These are phyloP conservation scores for Melanogaster broomeanus DNA, from an alignment of 768 basidiomycete species.

Conservation along the genomic window DNA sequence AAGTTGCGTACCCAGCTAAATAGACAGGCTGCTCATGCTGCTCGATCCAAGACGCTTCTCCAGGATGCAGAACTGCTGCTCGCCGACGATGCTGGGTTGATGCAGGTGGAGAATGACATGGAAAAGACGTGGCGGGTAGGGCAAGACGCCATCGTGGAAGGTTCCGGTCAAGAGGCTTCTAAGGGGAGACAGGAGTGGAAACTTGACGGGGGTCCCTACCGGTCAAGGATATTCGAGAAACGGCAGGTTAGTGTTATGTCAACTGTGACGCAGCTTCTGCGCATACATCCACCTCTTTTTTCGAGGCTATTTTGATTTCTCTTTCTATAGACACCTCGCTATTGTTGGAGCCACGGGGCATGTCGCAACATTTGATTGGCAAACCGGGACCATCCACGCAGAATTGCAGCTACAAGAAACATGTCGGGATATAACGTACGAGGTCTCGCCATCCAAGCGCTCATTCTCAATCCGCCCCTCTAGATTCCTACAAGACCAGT, in stretches of 20 bases:
- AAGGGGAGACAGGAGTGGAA: conserved; percentile 75
- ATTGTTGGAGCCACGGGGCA: conserved; percentile 84
- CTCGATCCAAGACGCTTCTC: conserved; percentile 58
- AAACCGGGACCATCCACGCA: conserved; percentile 78
- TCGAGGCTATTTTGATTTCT: neutral
- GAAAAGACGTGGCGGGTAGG: conserved; percentile 89
- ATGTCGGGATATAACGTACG: conserved; percentile 88
- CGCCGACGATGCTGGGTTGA: conserved; percentile 66
- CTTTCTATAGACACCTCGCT: conserved; percentile 70
- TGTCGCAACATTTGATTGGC: conserved; percentile 93
- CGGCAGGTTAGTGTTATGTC: conserved; percentile 62
- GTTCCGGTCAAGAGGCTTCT: conserved; percentile 74
- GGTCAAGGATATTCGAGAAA: conserved; percentile 86
- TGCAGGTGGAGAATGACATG: conserved; percentile 76
- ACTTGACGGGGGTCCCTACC: conserved; percentile 85
- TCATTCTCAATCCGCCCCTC: neutral
- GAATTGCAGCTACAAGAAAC: conserved; percentile 91
- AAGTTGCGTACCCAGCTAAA: conserved; percentile 73
- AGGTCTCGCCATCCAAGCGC: conserved; percentile 6
- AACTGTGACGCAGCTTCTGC: neutral
- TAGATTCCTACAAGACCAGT: conserved; percentile 91
- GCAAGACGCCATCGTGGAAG: conserved; percentile 73
- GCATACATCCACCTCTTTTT: neutral
- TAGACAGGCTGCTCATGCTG: conserved; percentile 60
- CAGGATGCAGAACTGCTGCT: conserved; percentile 76